phyloP scores from a whole-genome alignment of 2,329 filamentous ascomycete species.

The Helicocarpus griseus region DNA sequence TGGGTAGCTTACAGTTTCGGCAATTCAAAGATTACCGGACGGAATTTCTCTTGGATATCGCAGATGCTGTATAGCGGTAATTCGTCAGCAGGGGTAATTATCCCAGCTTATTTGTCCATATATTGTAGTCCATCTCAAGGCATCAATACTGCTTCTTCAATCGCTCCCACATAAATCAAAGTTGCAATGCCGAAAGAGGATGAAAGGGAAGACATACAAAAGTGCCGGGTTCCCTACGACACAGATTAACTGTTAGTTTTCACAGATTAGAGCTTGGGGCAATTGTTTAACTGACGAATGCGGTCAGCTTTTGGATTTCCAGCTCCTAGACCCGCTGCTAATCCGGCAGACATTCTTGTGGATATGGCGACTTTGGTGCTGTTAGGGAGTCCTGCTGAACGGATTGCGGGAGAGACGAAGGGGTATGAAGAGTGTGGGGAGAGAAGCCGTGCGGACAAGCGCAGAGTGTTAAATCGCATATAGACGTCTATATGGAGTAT shows the following conservation, averaged over 20 bases:
- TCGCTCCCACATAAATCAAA: background rate
- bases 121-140: background rate
- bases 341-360: background rate
- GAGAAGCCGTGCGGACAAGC: no score
- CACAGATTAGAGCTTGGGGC: background rate
- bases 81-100: background rate
- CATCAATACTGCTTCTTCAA: constrained; percentile 1
- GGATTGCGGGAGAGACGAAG: no score
- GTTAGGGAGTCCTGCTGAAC: no score
- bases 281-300: constrained; percentile 21
- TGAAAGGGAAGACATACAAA: constrained; percentile 27
- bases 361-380: no score
- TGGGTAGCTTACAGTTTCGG: constrained; percentile 56
- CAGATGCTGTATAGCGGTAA: constrained; percentile 57
- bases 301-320: constrained; percentile 12
- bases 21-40: constrained; percentile 72
- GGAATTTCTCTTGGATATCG: constrained; percentile 91
- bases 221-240: constrained; percentile 35
- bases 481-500: no score
- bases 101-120: background rate
- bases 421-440: no score
- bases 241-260: constrained; percentile 9
- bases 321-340: background rate
- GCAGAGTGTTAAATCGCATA: no score
- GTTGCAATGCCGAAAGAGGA: background rate